Evolutionary conservation across 306 rosid species (phyloP).

Genomic region (Nissolia schottii): DNA sequence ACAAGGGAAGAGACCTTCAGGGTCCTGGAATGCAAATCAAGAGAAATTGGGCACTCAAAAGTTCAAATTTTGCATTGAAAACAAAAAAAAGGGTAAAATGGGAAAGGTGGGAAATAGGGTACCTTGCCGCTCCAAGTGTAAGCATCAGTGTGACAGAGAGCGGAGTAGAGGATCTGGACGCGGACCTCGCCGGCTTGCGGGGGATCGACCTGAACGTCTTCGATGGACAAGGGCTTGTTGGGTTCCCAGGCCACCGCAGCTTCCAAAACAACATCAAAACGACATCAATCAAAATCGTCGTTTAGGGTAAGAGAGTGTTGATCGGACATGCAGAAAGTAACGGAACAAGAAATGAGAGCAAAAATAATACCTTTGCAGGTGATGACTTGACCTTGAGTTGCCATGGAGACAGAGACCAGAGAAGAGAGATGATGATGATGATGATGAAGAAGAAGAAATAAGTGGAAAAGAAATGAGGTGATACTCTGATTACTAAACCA

Average conservation of each 20-base stretch:
- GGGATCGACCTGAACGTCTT: constrained; percentile 93
- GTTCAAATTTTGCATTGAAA: not conserved
- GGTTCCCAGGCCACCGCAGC: constrained; percentile 99
- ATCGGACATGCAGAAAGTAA: not conserved
- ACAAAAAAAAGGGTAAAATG: not conserved
- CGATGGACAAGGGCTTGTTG: constrained; percentile 79
- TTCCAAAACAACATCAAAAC: constrained; percentile 9
- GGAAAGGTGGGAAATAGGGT: not conserved
- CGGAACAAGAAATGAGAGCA: not conserved
- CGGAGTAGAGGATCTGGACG: constrained; percentile 70
- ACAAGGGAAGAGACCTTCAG: constrained; percentile 96
- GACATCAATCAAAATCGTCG: not conserved
- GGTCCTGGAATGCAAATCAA: constrained; percentile 29
- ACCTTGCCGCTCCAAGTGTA: constrained; percentile 97
- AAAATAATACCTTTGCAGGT: constrained; percentile 83
- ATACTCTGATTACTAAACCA: not conserved
- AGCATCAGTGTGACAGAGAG: constrained; percentile 98
- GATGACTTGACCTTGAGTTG: constrained; percentile 85
- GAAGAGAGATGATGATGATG: not conserved
- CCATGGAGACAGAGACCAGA: constrained; percentile 38
- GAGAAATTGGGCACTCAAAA: not conserved
- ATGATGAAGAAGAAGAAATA: not conserved
- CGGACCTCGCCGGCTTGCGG: constrained; percentile 95
- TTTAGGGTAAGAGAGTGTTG: not conserved
- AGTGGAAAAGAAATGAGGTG: not conserved